These are phyloP conservation scores for Viola pubescens DNA, from an alignment of 441 rosid species.

Conservation along the genomic window DNA sequence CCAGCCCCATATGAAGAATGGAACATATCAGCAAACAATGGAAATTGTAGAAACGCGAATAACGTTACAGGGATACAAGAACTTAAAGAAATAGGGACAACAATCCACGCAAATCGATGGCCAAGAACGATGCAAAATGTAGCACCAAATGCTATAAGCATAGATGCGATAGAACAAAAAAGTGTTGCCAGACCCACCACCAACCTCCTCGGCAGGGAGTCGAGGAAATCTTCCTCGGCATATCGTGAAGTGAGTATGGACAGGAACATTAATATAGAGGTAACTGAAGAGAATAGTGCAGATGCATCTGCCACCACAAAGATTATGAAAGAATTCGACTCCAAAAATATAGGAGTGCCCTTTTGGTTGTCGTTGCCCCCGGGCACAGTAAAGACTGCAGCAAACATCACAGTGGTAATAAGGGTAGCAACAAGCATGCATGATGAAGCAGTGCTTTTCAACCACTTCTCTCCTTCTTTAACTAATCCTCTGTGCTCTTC, in stretches of 20 bases:
- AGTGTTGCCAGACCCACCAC: conserved; percentile 40
- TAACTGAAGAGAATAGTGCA: conserved; percentile 31
- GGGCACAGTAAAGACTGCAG: conserved; percentile 31
- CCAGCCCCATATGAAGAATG: conserved; percentile 10
- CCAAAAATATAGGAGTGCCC: conserved; percentile 28
- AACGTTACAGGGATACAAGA: conserved; percentile 35
- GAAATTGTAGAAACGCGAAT: conserved; percentile 38
- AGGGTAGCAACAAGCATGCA: conserved; percentile 26
- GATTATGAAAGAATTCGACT: conserved; percentile 19
- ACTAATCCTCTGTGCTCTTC: conserved; percentile 25
- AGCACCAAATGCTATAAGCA: conserved; percentile 45
- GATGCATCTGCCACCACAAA: conserved; percentile 38
- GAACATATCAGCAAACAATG: conserved; percentile 32
- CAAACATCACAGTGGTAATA: conserved; percentile 31
- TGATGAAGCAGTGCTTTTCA: conserved; percentile 26
- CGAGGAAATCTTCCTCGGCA: conserved; percentile 40
- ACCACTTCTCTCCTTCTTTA: conserved; percentile 45
- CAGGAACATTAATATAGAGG: conserved; percentile 39
- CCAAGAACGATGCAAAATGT: conserved; percentile 33
- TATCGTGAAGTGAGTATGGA: conserved; percentile 42
- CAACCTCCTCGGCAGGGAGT: conserved; percentile 32
- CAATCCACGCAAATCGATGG: conserved; percentile 24
- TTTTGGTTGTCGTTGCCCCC: conserved; percentile 30
- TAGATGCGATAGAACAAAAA: conserved; percentile 39
- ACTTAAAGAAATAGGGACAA: conserved; percentile 23